Evolutionary conservation across 495 filamentous ascomycete species (phyloP), one percentile per base, ranked within the genome.

Genomic region (Penicillium malachiteum): DNA sequence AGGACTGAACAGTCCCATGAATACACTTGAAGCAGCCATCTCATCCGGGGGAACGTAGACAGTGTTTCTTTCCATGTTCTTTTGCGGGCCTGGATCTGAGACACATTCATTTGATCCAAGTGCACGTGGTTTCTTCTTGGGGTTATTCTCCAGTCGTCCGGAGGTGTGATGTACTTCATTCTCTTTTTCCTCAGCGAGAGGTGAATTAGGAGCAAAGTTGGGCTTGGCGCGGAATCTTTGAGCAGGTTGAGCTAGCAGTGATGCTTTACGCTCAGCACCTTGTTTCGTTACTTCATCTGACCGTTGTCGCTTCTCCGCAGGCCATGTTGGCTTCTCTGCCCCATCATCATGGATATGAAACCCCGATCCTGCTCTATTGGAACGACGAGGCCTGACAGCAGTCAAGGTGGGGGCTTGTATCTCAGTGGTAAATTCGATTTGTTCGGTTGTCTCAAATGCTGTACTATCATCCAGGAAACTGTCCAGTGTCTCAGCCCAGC

Each of bases 11-110:
- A 76, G 47, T n/a, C 59, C 62, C 76, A 78, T 72, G 54, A 78
- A 77, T 17, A 69, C 64, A 14, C 63, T 78, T 8, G 72, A 62
- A 30, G 73, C 65, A 3, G 75, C 71, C 6, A 65, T 70, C 45
- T 78, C 72, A 40, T 77, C 71, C 0, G 73, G 62, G 0, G 76
- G 73, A 18, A 78, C 69, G 56, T 74, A 78, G 3, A 77, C 62
- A 21, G 69, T 76, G 43, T 70, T 64, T 10, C 72, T 70, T 35
- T 66, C 65, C 12, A 73, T 59, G 45, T 65, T 60, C 43, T 65
- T 73, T 43, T 70, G 72, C 10, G 69, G 21, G 5, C 1, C 47
- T 43, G 67, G 48, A 11, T 54, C 61, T 3, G 55, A n/a, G 5
- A 13, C 40, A 11, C n/a, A 6, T 13, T 52, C 17, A 7, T 48